Evolutionary conservation across 2,329 filamentous ascomycete genomes (phyloP), one percentile per base, ranked within the genome.

Genomic region (Aspergillus sp.): DNA sequence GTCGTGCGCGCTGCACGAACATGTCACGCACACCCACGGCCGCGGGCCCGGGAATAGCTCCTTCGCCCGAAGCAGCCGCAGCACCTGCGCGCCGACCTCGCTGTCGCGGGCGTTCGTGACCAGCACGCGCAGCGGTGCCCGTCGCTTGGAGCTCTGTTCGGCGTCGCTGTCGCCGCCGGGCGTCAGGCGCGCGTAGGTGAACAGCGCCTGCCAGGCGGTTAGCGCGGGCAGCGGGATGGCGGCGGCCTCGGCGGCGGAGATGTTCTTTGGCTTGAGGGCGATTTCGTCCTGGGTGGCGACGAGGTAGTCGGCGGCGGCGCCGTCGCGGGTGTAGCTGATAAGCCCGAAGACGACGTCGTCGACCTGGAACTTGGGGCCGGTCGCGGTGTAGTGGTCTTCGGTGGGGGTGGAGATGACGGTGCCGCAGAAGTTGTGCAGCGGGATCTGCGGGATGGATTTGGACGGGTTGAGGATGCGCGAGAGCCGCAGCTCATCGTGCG

Each of bases 151-250:
- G 17, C 38, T 40, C 26, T 40, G 47, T 50, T 56, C 43, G 14
- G 51, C 45, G 45, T 57, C 49, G 26, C 51, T 53, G 10, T 38
- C 46, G 33, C 47, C 38, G 49, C 59, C n/a, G 62, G 60, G 48
- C 71, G 35, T 63, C 41, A 75, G 56, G 2, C 60, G 61, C 5
- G 65, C 70, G 53, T 73, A 65, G 13, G 53, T 60, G 53, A 74
- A 75, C 24, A 76, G 59, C 3, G 69, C 71, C 59, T 75, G 71
- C 70, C 72, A 76, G 9, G 70, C 74, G 26, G 70, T 74, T 48
- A 76, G 62, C 6, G 64, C 68, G 2, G 70, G 66, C 4, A 73
- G 55, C 0, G 73, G 72, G 10, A 76, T 61, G 3, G 72, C 66
- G 6, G 68, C 66, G 2, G 70, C 70, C 47, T 70, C 65, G 4